Conservation (phyloP, 768 basidiomycete species). For the Hericium erinaceus region DNA sequence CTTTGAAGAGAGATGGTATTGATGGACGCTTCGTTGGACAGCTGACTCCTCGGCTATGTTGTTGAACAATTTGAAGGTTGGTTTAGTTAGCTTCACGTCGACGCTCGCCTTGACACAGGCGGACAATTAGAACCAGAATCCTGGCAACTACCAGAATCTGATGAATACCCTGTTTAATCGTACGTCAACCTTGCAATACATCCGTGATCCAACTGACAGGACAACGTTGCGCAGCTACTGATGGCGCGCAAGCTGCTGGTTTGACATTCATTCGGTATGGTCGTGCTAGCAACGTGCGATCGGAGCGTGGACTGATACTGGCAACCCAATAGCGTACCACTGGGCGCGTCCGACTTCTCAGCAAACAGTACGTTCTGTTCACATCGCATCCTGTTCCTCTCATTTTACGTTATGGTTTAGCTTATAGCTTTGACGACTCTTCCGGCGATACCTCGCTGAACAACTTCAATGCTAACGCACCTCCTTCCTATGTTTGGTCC, state of each 20-base stretch:
- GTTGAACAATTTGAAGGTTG: conserved; percentile 19
- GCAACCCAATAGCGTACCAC: conserved; percentile 17
- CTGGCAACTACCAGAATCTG: conserved; percentile 20
- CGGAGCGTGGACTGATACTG: conserved; percentile 16
- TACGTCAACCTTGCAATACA: conserved; percentile 1
- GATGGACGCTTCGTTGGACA: neutral
- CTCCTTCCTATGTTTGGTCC: conserved; percentile 25
- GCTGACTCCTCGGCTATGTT: conserved; percentile 21
- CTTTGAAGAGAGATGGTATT: neutral
- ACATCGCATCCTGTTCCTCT: neutral
- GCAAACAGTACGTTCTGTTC: conserved; percentile 8
- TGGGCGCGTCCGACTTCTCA: conserved; percentile 28
- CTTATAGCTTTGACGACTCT: conserved; percentile 23
- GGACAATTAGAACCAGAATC: conserved; percentile 16
- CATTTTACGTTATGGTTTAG: conserved; percentile 5
- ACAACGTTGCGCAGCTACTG: conserved; percentile 12
- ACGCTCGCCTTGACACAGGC: neutral
- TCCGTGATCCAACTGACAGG: neutral
- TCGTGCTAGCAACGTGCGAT: neutral
- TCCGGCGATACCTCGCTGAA: conserved; percentile 20
- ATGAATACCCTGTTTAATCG: conserved; percentile 23
- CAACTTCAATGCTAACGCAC: conserved; percentile 20
- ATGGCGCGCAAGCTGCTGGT: conserved; percentile 22
- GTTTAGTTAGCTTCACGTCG: neutral
- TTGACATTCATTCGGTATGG: conserved; percentile 20